phyloP scores from a whole-genome alignment of 2,329 filamentous ascomycete species.

The Colletotrichum nymphaeae region DNA sequence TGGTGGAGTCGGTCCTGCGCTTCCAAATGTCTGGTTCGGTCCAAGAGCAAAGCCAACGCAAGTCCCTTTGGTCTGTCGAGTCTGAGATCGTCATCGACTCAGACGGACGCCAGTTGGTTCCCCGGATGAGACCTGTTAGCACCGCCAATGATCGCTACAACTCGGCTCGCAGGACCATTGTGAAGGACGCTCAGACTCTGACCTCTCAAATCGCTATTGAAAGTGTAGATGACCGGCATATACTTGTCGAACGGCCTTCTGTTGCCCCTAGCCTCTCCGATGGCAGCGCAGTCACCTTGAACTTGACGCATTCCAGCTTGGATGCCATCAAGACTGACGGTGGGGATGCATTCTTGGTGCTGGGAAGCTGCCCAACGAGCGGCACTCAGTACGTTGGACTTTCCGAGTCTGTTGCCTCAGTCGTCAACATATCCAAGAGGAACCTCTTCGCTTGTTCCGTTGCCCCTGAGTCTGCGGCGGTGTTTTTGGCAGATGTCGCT shows the following conservation, averaged over 20 bases:
- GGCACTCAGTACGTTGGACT: background rate
- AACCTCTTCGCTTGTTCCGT: background rate
- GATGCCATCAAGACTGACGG: background rate
- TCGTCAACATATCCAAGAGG: background rate
- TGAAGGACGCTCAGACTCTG: background rate
- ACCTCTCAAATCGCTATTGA: background rate
- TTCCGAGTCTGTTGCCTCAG: background rate
- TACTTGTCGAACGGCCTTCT: background rate
- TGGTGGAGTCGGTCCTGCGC: background rate
- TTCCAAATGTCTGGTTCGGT: background rate
- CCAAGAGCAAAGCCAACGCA: background rate
- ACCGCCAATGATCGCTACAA: conserved; percentile 18
- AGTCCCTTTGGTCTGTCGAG: background rate
- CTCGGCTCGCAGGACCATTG: background rate
- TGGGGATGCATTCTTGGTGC: background rate
- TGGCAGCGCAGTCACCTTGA: background rate
- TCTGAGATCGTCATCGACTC: conserved; percentile 8
- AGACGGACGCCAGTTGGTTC: conserved; percentile 10
- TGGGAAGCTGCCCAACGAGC: background rate
- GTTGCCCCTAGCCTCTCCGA: background rate
- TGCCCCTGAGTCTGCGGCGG: background rate
- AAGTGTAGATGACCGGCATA: too few relatives aligned
- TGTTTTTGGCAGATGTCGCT: background rate
- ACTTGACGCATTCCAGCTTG: background rate
- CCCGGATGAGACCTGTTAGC: background rate